phyloP scores from a whole-genome alignment of 1,139 yeast species.

The Suhomyces taliae region DNA sequence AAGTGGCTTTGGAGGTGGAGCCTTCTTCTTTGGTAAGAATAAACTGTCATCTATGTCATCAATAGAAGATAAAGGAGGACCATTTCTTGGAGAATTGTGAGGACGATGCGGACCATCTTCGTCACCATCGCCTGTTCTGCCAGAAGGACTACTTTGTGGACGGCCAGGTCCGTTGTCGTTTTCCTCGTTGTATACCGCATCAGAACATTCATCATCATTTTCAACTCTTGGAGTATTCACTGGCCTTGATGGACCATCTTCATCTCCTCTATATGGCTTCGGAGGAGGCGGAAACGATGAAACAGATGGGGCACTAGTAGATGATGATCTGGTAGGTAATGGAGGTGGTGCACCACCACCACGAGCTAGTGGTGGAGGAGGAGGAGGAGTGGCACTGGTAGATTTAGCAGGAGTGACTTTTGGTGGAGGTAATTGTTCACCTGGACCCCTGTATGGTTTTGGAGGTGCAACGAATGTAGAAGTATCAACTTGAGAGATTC shows the following conservation, averaged over 20 bases:
- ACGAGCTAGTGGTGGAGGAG: slow-evolving; percentile 1
- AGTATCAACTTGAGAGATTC: slow-evolving; percentile 24
- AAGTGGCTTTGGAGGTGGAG: slow-evolving; percentile 43
- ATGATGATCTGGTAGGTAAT: slow-evolving; percentile 2
- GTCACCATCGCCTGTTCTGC: too few species aligned
- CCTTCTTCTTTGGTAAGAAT: slow-evolving; percentile 20
- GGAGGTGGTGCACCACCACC: slow-evolving; percentile 3
- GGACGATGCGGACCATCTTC: not conserved
- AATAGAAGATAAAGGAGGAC: too few species aligned
- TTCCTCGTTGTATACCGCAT: too few species aligned
- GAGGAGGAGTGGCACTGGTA: slow-evolving; percentile 2
- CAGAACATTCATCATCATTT: too few species aligned
- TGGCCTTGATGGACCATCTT: too few species aligned
- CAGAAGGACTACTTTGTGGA: too few species aligned
- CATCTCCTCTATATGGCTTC: slow-evolving; percentile 8
- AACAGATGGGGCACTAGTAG: not conserved
- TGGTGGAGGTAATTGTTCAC: not conserved
- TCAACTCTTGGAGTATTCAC: not conserved
- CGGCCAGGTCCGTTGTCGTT: too few species aligned
- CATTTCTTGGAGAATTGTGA: not conserved
- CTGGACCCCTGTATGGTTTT: slow-evolving; percentile 18
- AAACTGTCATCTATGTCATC: too few species aligned
- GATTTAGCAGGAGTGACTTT: not conserved
- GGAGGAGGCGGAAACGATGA: slow-evolving; percentile 11
- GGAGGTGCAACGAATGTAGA: slow-evolving; percentile 31